phyloP scores from a whole-genome alignment of 179 eudicot genomes.

The Vitellaria paradoxa region DNA sequence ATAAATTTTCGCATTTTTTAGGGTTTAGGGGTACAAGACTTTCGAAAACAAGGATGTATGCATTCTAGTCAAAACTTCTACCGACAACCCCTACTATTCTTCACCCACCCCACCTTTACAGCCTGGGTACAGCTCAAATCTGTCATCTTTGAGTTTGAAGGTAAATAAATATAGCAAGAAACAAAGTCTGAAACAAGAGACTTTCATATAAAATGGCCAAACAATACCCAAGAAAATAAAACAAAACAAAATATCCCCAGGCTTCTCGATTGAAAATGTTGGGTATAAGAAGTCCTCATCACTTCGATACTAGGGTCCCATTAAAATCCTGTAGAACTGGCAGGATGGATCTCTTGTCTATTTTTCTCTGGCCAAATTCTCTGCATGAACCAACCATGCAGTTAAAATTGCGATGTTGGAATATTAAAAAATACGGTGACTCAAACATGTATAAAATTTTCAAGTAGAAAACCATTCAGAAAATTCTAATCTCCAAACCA shows the following conservation, averaged over 20 bases:
- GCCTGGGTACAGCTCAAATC: neutral
- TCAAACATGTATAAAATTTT: neutral
- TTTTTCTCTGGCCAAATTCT: neutral
- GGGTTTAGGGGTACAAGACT: neutral
- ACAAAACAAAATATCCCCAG: neutral
- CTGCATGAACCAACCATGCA: constrained; percentile 7
- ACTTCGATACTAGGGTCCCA: neutral
- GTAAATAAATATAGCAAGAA: neutral
- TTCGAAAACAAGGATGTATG: neutral
- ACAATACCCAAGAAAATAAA: neutral
- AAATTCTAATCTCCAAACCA: neutral
- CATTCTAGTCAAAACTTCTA: neutral
- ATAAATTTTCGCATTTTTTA: too few relatives aligned
- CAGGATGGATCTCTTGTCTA: neutral
- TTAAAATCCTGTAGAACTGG: neutral
- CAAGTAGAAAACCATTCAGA: neutral
- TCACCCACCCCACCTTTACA: neutral
- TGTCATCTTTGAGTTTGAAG: neutral
- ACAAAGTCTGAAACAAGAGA: neutral
- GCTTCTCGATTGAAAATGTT: neutral
- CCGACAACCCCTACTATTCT: neutral
- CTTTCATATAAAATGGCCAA: neutral
- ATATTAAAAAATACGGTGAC: neutral
- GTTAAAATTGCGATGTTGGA: neutral
- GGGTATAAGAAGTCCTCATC: neutral